phyloP scores from a whole-genome alignment of 2,329 filamentous ascomycete species.

The Sphaerulina vaccinii region DNA sequence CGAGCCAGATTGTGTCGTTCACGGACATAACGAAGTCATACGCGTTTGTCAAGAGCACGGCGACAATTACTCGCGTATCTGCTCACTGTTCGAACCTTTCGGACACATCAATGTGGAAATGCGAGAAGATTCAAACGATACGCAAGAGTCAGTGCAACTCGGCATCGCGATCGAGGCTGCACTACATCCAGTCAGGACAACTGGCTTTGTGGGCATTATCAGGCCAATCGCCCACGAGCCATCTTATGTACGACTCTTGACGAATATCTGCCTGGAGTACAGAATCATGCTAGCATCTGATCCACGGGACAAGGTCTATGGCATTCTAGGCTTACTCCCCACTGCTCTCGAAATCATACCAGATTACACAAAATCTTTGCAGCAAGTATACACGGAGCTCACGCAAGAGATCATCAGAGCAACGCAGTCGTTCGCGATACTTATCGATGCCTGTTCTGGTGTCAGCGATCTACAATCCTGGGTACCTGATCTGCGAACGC shows the following conservation, averaged over 20 bases:
- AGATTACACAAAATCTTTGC: not conserved
- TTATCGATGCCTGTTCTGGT: conserved; percentile 5
- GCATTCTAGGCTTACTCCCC: conserved; percentile 3
- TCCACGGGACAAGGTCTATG: conserved; percentile 4
- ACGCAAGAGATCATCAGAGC: not conserved
- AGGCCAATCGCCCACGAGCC: not conserved
- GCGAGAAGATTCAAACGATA: not conserved
- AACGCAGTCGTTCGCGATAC: not conserved
- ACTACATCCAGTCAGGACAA: not conserved
- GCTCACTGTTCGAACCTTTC: not conserved
- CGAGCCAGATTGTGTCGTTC: not conserved
- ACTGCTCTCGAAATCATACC: not conserved
- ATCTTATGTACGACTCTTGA: not conserved
- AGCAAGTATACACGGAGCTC: not conserved
- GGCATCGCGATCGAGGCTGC: not conserved
- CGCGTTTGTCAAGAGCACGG: not conserved
- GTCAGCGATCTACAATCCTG: not conserved
- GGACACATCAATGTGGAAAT: not conserved
- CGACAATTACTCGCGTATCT: not conserved
- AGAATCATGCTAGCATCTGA: not conserved
- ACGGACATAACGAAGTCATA: not conserved
- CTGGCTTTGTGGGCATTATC: not conserved
- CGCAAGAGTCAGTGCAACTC: not conserved
- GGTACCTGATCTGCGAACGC: conserved; percentile 4
- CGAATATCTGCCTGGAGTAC: not conserved